Evolutionary conservation across 768 basidiomycete species (phyloP).

Genomic region (Termitomyces titanicus): DNA sequence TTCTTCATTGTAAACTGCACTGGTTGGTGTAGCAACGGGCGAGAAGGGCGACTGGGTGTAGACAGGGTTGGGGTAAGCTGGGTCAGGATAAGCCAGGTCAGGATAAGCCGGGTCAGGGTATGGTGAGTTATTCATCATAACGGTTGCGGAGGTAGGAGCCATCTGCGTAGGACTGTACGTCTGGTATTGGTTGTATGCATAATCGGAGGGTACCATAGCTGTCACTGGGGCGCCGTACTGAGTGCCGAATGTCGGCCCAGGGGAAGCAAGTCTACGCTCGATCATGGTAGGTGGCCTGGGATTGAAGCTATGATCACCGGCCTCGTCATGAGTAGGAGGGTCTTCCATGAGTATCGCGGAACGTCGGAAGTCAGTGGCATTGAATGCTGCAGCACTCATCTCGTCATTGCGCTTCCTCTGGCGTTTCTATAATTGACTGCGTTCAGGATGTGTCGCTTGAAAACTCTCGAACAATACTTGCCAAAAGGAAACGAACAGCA

Average conservation of each 20-base stretch:
- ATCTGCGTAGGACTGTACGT: slow-evolving; percentile 35
- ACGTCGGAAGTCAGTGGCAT: slow-evolving; percentile 56
- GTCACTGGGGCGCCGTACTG: slow-evolving; percentile 27
- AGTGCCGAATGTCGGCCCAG: slow-evolving; percentile 30
- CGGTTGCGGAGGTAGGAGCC: slow-evolving; percentile 20
- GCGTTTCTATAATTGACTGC: slow-evolving; percentile 21
- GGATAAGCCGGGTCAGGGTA: slow-evolving; percentile 31
- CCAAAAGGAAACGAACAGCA: slow-evolving; percentile 43
- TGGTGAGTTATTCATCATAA: slow-evolving; percentile 17
- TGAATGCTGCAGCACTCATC: slow-evolving; percentile 42
- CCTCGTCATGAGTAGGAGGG: slow-evolving; percentile 39
- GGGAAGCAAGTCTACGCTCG: slow-evolving; percentile 21
- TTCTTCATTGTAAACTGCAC: slow-evolving; percentile 15
- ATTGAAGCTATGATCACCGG: slow-evolving; percentile 38
- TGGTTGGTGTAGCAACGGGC: slow-evolving; percentile 29
- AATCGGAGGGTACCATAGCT: slow-evolving; percentile 10
- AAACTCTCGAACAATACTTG: slow-evolving; percentile 20
- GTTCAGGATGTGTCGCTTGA: neutral
- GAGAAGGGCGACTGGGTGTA: slow-evolving; percentile 35
- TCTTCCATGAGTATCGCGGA: slow-evolving; percentile 61
- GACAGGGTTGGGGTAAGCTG: slow-evolving; percentile 31
- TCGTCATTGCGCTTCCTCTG: slow-evolving; percentile 40
- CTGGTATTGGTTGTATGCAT: slow-evolving; percentile 21
- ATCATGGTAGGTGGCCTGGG: slow-evolving; percentile 52
- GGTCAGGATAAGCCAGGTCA: slow-evolving; percentile 24